Evolutionary conservation across 2,329 filamentous ascomycete species (phyloP).

Genomic region (Monosporascus sp.): DNA sequence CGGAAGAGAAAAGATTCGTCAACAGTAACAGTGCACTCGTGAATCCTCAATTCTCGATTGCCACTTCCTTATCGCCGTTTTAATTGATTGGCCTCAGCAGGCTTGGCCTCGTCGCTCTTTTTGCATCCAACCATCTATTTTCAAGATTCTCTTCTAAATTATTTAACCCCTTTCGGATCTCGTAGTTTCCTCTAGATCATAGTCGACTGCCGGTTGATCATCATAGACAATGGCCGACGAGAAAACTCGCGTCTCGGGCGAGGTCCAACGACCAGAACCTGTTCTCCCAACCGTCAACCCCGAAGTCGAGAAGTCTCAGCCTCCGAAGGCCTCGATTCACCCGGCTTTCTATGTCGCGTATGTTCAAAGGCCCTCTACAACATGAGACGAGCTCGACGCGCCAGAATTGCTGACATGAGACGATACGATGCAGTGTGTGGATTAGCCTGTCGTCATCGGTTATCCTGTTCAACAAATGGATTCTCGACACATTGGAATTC

Average conservation of each 20-base stretch:
- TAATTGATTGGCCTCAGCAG: conserved; percentile 21
- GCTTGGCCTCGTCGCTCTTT: conserved; percentile 21
- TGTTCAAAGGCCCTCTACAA: conserved; percentile 23
- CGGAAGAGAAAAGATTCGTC: conserved; percentile 7
- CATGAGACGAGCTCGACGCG: neutral
- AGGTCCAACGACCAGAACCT: conserved; percentile 56
- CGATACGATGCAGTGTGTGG: conserved; percentile 61
- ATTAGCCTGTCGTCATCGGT: conserved; percentile 88
- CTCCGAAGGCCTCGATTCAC: conserved; percentile 62
- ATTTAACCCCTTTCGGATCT: neutral
- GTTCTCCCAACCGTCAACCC: conserved; percentile 79
- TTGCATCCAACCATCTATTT: conserved; percentile 1
- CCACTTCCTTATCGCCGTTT: conserved; percentile 6
- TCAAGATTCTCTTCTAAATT: neutral
- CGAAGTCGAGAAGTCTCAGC: conserved; percentile 63
- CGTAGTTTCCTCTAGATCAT: conserved; percentile 3
- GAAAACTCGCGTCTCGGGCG: conserved; percentile 79
- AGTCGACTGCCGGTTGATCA: conserved; percentile 6
- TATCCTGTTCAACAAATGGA: conserved; percentile 99
- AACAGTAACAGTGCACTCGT: conserved; percentile 4
- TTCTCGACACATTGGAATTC: conserved; percentile 81
- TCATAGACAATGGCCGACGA: conserved; percentile 61
- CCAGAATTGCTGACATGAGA: conserved; percentile 4
- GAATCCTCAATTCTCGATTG: conserved; percentile 1
- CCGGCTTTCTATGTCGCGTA: conserved; percentile 80